phyloP scores from a whole-genome alignment of 2,329 filamentous ascomycete species.

The Dactylellina cionopaga region DNA sequence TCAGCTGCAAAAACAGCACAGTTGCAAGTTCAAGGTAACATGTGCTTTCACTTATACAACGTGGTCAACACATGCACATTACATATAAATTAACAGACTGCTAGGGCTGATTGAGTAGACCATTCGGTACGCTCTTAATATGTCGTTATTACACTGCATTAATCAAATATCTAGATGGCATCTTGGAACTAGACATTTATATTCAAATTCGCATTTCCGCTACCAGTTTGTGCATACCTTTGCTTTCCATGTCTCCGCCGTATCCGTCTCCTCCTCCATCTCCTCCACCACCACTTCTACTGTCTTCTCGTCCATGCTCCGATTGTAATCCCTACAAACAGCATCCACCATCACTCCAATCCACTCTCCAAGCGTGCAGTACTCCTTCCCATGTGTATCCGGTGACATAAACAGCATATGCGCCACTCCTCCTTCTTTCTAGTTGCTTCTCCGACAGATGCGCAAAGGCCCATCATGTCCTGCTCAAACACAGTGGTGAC shows the following conservation, averaged over 20 bases:
- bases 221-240: no score
- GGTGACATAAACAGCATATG: background rate
- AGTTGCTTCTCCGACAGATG: background rate
- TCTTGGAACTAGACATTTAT: no score
- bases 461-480: background rate
- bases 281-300: background rate
- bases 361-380: slow-evolving; percentile 16
- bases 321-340: slow-evolving; percentile 13
- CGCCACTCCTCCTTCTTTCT: slow-evolving; percentile 5
- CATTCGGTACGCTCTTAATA: no score
- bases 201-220: no score
- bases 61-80: no score
- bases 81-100: no score
- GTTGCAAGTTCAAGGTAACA: no score
- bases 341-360: slow-evolving; percentile 3
- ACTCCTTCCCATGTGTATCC: background rate
- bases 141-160: no score
- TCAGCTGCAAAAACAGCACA: slow-evolving; percentile 19
- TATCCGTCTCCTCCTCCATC: background rate
- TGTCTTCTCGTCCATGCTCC: background rate
- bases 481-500: background rate
- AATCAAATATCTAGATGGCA: no score
- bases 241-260: background rate
- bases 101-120: no score
- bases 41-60: no score